phyloP scores from a whole-genome alignment of 2,329 filamentous ascomycete genomes.

The Stachybotrys elegans region DNA sequence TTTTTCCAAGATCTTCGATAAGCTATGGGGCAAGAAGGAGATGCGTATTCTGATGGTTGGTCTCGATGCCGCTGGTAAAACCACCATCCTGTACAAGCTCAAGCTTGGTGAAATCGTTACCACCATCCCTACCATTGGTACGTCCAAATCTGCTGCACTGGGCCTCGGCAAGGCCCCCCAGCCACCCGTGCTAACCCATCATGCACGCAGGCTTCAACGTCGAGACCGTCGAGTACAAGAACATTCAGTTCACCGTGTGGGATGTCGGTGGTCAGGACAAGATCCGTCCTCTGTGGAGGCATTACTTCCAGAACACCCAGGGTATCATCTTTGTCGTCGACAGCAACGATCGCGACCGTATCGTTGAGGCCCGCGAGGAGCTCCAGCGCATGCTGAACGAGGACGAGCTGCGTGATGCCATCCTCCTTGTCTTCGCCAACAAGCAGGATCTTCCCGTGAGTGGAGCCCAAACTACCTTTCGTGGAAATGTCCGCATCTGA shows the following conservation, averaged over 20 bases:
- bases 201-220: constrained; percentile 84
- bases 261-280: constrained; percentile 99
- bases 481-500: constrained; percentile 2
- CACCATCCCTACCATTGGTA: constrained; percentile 97
- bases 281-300: constrained; percentile 98
- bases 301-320: constrained; percentile 99
- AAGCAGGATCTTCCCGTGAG: constrained; percentile 98
- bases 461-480: constrained; percentile 20
- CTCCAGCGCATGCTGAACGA: constrained; percentile 98
- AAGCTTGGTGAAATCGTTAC: constrained; percentile 99
- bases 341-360: constrained; percentile 96
- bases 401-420: constrained; percentile 94
- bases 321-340: constrained; percentile 99
- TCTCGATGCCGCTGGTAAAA: constrained; percentile 99
- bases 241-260: constrained; percentile 99
- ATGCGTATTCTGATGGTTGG: constrained; percentile 99
- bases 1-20: constrained; percentile 94
- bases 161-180: background rate
- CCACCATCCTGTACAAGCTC: constrained; percentile 99
- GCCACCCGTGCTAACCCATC: constrained; percentile 17
- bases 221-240: constrained; percentile 99
- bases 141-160: constrained; percentile 22
- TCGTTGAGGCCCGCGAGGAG: constrained; percentile 94
- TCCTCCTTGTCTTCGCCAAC: constrained; percentile 97
- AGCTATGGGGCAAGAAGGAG: constrained; percentile 99